phyloP scores from a whole-genome alignment of 768 basidiomycete genomes.

The Panaeolus papilionaceus region DNA sequence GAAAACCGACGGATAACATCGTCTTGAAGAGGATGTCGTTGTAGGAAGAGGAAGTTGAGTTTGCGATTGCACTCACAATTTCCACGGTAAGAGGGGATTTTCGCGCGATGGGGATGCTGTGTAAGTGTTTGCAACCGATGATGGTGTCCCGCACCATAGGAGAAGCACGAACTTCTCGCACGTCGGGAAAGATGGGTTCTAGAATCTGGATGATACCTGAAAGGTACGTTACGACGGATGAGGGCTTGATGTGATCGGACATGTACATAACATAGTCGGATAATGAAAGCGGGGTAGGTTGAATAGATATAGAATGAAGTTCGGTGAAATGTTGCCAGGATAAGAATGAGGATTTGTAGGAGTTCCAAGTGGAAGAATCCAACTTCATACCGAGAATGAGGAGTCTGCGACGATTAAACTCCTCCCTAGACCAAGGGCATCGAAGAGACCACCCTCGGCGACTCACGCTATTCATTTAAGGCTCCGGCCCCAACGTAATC shows the following conservation, averaged over 20 bases:
- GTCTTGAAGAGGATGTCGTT: slow-evolving; percentile 11
- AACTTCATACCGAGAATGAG: not conserved
- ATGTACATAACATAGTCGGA: slow-evolving; percentile 10
- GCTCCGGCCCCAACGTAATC: slow-evolving; percentile 12
- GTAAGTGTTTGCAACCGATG: not conserved
- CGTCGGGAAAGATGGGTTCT: slow-evolving; percentile 12
- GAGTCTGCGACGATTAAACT: not conserved
- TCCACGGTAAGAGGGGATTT: not conserved
- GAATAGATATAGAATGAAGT: not conserved
- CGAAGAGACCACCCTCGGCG: not conserved
- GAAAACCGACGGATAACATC: slow-evolving; percentile 11
- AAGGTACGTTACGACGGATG: slow-evolving; percentile 12
- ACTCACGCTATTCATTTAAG: not conserved
- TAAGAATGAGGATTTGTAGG: slow-evolving; percentile 7
- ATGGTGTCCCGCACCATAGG: not conserved
- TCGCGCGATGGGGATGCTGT: not conserved
- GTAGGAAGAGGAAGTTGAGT: not conserved
- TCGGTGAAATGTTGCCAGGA: slow-evolving; percentile 9
- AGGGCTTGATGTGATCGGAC: slow-evolving; percentile 10
- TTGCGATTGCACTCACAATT: not conserved
- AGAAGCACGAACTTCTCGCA: not conserved
- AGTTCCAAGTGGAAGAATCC: not conserved
- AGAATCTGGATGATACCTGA: slow-evolving; percentile 13
- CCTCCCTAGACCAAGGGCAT: not conserved
- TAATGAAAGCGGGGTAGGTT: not conserved